Conservation (phyloP, 208 protist genomes). For the Tritrichomonas musculus region DNA sequence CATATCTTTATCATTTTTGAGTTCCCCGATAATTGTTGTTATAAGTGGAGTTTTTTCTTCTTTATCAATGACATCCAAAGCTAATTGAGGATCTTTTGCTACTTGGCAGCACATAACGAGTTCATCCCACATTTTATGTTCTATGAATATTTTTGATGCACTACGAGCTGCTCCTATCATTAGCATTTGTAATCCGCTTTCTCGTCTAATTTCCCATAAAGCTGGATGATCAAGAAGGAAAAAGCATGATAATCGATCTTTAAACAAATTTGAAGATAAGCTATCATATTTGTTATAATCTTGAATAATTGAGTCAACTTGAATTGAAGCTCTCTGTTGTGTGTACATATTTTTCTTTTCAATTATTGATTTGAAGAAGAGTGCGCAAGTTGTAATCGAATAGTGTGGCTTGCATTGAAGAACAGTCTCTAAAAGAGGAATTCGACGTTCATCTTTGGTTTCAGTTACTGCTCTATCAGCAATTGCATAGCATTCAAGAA, state of each 20-base stretch:
- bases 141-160: background rate
- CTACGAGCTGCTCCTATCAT: background rate
- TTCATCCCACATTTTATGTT: constrained; percentile 31
- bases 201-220: background rate
- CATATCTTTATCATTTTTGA: background rate
- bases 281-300: background rate
- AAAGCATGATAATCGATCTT: background rate
- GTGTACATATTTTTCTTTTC: background rate
- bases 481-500: background rate
- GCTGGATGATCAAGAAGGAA: constrained; percentile 25
- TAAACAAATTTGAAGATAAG: no score
- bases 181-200: background rate
- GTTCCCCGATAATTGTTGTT: background rate
- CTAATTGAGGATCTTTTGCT: background rate
- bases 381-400: background rate
- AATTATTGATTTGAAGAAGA: background rate
- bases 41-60: background rate
- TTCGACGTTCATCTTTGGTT: background rate
- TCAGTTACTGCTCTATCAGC: background rate
- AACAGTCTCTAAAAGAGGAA: background rate
- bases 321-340: background rate
- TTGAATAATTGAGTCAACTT: background rate
- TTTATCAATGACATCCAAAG: background rate
- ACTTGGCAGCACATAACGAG: background rate
- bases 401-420: background rate